These are phyloP conservation scores for Phaeotremella fagi DNA, from an alignment of 768 basidiomycete species.

Conservation along the genomic window DNA sequence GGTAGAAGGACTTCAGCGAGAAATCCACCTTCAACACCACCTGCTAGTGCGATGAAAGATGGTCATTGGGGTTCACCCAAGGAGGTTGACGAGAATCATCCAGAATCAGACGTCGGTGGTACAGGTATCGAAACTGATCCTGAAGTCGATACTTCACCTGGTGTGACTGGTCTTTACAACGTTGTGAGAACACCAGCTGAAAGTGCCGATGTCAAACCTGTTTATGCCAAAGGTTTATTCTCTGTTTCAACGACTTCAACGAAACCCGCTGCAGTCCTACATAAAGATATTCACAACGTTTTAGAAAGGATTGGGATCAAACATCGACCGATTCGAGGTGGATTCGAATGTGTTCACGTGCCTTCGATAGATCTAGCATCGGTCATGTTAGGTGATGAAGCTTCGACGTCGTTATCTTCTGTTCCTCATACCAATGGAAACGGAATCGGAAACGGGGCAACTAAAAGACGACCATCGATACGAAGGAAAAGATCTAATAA, in stretches of 20 bases:
- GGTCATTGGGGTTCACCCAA: constrained; percentile 13
- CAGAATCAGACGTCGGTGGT: not conserved
- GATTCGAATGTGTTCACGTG: constrained; percentile 92
- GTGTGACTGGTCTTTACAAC: not conserved
- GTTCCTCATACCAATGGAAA: constrained; percentile 2
- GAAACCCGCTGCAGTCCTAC: constrained; percentile 72
- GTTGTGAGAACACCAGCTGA: not conserved
- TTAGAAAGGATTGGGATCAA: constrained; percentile 93
- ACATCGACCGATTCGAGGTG: constrained; percentile 80
- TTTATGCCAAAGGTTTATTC: constrained; percentile 93
- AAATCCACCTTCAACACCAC: constrained; percentile 4
- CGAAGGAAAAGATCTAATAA: constrained; percentile 25
- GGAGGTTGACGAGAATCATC: constrained; percentile 15
- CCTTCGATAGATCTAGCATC: constrained; percentile 89
- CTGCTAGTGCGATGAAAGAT: not conserved
- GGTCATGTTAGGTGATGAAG: constrained; percentile 49
- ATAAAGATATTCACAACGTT: constrained; percentile 76
- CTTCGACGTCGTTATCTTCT: constrained; percentile 15
- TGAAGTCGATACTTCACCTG: not conserved
- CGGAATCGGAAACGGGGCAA: not conserved
- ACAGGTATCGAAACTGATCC: not conserved
- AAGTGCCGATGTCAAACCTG: constrained; percentile 70
- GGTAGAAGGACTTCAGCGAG: constrained; percentile 19
- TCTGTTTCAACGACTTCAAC: constrained; percentile 96
- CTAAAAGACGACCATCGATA: constrained; percentile 13